Percentiles rank a stretch among this genome's conserved stretches.
These are phyloP conservation scores for Mycena haematopus DNA, from an alignment of 768 basidiomycete species.

Conservation along the genomic window DNA sequence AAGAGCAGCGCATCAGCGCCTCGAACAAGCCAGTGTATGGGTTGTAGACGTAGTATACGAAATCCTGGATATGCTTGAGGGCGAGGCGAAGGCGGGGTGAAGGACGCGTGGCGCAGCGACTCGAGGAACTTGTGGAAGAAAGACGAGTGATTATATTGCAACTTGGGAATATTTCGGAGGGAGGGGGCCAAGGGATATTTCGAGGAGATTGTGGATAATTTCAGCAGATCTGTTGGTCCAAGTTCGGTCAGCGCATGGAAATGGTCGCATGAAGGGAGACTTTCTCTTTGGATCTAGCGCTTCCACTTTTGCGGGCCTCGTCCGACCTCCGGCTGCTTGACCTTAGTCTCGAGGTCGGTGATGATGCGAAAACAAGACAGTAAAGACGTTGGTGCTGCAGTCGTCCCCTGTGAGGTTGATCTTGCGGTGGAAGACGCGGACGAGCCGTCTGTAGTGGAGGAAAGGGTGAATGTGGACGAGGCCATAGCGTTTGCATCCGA, in stretches of 20 bases:
- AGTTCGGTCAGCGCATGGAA: slow-evolving; percentile 20
- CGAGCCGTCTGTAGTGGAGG: slow-evolving; percentile 79
- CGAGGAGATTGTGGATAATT: slow-evolving; percentile 86
- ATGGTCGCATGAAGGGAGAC: slow-evolving; percentile 37
- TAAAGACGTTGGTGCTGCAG: slow-evolving; percentile 69
- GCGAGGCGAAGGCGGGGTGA: slow-evolving; percentile 69
- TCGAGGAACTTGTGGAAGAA: slow-evolving; percentile 92
- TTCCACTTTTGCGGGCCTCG: slow-evolving; percentile 81
- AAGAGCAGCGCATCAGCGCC: slow-evolving; percentile 77
- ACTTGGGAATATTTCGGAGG: slow-evolving; percentile 87
- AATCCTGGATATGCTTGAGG: slow-evolving; percentile 63
- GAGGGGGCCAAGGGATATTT: slow-evolving; percentile 89
- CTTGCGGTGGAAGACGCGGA: slow-evolving; percentile 70
- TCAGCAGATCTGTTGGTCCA: slow-evolving; percentile 78
- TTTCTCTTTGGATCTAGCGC: slow-evolving; percentile 78
- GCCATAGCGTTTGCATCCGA: slow-evolving; percentile 74
- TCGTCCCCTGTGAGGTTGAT: slow-evolving; percentile 54
- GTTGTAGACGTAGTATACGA: too few relatives aligned
- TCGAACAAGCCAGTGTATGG: slow-evolving; percentile 39
- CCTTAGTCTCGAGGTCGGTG: slow-evolving; percentile 71
- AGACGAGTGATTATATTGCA: slow-evolving; percentile 95
- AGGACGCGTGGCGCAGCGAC: slow-evolving; percentile 84
- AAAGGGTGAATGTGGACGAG: slow-evolving; percentile 75
- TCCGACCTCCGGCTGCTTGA: slow-evolving; percentile 62
- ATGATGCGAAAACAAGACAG: slow-evolving; percentile 78